Conservation (phyloP, 108 stramenopile genomes). For the Conticribra guillardii region DNA sequence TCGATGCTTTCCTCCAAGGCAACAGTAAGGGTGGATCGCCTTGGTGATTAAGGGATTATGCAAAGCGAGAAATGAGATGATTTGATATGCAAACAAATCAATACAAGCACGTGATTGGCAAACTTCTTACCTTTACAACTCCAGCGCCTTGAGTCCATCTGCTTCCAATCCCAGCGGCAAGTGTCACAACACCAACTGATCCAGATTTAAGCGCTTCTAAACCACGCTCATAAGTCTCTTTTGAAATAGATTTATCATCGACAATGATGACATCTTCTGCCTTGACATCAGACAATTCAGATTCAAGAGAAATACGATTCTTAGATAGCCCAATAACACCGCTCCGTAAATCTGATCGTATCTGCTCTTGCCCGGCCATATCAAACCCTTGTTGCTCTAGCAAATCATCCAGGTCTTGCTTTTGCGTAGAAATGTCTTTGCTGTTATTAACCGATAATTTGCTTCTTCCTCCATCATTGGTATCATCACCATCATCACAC, state of each 20-base stretch:
- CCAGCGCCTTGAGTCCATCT: slow-evolving; percentile 75
- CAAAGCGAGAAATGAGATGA: too few relatives aligned
- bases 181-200: slow-evolving; percentile 53
- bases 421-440: slow-evolving; percentile 1
- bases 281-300: slow-evolving; percentile 42
- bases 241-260: slow-evolving; percentile 32
- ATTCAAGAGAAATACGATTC: slow-evolving; percentile 52
- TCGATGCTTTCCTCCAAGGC: slow-evolving; percentile 50
- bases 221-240: slow-evolving; percentile 31
- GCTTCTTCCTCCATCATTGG: not conserved
- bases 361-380: slow-evolving; percentile 36
- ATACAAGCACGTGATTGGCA: too few relatives aligned
- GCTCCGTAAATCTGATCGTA: slow-evolving; percentile 35
- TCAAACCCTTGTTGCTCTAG: slow-evolving; percentile 59
- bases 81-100: too few relatives aligned
- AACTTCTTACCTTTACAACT: slow-evolving; percentile 54
- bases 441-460: not conserved
- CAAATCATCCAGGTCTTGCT: slow-evolving; percentile 38
- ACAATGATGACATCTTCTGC: slow-evolving; percentile 54
- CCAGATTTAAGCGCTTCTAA: slow-evolving; percentile 53
- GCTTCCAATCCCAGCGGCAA: slow-evolving; percentile 66
- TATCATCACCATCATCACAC: slow-evolving; percentile 16
- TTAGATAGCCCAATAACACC: slow-evolving; percentile 62
- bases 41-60: too few relatives aligned
- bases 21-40: slow-evolving; percentile 62